phyloP scores from a whole-genome alignment of 345 rosid genomes.

The Nasturtium officinale region DNA sequence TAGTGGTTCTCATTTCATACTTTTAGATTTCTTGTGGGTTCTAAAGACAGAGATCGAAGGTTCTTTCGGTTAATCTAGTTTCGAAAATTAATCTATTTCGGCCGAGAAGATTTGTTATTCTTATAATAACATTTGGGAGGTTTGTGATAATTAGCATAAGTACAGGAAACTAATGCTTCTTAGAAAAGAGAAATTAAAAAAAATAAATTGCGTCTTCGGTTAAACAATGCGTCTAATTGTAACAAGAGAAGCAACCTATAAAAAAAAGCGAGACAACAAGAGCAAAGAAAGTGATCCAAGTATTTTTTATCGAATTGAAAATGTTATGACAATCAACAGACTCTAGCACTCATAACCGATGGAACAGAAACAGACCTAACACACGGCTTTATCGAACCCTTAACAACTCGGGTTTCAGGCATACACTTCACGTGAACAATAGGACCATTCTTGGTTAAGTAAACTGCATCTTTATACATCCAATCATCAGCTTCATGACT shows the following conservation, averaged over 20 bases:
- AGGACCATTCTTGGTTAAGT: slow-evolving; percentile 45
- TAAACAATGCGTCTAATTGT: neutral
- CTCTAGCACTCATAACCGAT: slow-evolving; percentile 9
- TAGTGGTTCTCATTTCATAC: too few species aligned
- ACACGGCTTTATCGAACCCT: neutral
- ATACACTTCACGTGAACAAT: slow-evolving; percentile 82
- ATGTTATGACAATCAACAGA: slow-evolving; percentile 27
- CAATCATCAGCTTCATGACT: slow-evolving; percentile 54
- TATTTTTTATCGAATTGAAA: slow-evolving; percentile 5
- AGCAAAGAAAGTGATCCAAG: neutral
- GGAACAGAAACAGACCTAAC: neutral
- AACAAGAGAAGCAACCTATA: neutral
- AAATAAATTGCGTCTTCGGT: too few species aligned
- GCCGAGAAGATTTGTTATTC: too few species aligned
- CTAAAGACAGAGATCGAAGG: too few species aligned
- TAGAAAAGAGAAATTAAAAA: too few species aligned
- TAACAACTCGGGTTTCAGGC: slow-evolving; percentile 20
- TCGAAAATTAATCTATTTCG: too few species aligned
- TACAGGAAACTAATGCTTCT: too few species aligned
- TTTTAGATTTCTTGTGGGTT: too few species aligned
- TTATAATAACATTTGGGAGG: too few species aligned
- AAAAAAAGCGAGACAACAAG: neutral
- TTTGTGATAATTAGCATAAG: too few species aligned
- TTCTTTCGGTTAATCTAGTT: too few species aligned
- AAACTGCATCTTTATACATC: slow-evolving; percentile 51